phyloP scores from a whole-genome alignment of 1,284 basidiomycete genomes.

The Mycena citricolor region DNA sequence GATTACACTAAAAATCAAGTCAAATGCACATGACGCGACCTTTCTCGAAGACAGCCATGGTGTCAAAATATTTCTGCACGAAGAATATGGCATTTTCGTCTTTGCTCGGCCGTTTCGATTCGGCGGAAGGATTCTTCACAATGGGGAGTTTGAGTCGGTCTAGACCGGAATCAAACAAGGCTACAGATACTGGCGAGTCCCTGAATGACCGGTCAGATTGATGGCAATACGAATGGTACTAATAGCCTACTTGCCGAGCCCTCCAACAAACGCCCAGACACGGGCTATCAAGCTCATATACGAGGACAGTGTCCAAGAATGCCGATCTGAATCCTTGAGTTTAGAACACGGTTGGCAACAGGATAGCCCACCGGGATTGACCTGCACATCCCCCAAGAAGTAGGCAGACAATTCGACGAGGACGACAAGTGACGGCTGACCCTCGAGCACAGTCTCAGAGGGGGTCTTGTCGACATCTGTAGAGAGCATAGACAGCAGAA shows the following conservation, averaged over 20 bases:
- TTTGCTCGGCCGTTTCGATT: conserved; percentile 22
- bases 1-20: not conserved
- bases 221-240: too few species aligned
- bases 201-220: conserved; percentile 1
- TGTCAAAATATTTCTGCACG: conserved; percentile 45
- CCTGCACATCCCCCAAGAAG: conserved; percentile 36
- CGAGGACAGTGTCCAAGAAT: conserved; percentile 40
- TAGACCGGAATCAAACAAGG: conserved; percentile 65
- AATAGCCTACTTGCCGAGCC: too few species aligned
- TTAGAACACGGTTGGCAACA: not conserved
- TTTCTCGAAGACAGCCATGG: conserved; percentile 39
- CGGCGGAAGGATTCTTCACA: conserved; percentile 31
- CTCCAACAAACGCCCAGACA: conserved; percentile 37
- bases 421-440: conserved; percentile 54
- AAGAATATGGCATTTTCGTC: conserved; percentile 33
- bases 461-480: conserved; percentile 26
- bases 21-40: conserved; percentile 19
- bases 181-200: conserved; percentile 30
- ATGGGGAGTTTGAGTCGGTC: conserved; percentile 57
- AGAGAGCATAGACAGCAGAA: conserved; percentile 55
- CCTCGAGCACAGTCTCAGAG: conserved; percentile 42
- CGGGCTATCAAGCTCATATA: conserved; percentile 50
- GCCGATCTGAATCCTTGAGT: conserved; percentile 10
- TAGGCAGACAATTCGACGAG: conserved; percentile 65
- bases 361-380: conserved; percentile 24